These are phyloP conservation scores for Alternaria triticina DNA, from an alignment of 2,329 filamentous ascomycete species.

Conservation along the genomic window DNA sequence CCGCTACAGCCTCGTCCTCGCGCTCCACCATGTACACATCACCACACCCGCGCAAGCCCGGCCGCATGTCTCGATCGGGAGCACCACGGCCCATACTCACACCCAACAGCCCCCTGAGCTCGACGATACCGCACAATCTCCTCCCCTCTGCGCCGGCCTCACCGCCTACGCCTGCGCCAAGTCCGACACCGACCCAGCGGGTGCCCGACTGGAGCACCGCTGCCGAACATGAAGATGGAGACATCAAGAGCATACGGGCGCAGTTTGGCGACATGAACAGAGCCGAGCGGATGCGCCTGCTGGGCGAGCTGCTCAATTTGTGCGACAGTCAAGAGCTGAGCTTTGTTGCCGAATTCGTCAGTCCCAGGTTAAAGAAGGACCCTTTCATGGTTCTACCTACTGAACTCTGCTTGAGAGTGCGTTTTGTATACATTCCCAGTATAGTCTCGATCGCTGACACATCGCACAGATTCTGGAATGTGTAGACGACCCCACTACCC, in stretches of 20 bases:
- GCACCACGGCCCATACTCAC: conserved; percentile 57
- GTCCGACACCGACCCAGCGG: conserved; percentile 67
- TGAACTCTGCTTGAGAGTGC: conserved; percentile 86
- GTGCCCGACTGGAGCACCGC: conserved; percentile 78
- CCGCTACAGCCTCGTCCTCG: conserved; percentile 41
- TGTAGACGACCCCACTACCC: conserved; percentile 93
- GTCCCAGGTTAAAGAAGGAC: conserved; percentile 92
- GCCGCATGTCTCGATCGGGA: conserved; percentile 50
- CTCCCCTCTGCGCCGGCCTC: conserved; percentile 69
- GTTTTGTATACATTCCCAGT: conserved; percentile 39
- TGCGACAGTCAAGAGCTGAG: conserved; percentile 95
- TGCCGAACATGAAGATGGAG: conserved; percentile 81
- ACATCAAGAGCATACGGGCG: conserved; percentile 77
- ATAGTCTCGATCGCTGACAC: conserved; percentile 19
- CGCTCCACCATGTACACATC: conserved; percentile 45
- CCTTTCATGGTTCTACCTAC: conserved; percentile 91
- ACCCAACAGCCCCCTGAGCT: conserved; percentile 56
- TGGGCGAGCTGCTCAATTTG: conserved; percentile 88
- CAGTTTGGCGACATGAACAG: conserved; percentile 81
- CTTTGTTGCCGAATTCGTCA: conserved; percentile 96
- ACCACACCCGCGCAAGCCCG: conserved; percentile 46
- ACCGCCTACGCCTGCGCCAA: conserved; percentile 71
- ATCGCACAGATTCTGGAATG: conserved; percentile 83
- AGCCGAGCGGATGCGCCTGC: conserved; percentile 76
- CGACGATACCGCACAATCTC: conserved; percentile 64